phyloP scores from a whole-genome alignment of 208 protist species.

The Trypanosoma platydactyli region DNA sequence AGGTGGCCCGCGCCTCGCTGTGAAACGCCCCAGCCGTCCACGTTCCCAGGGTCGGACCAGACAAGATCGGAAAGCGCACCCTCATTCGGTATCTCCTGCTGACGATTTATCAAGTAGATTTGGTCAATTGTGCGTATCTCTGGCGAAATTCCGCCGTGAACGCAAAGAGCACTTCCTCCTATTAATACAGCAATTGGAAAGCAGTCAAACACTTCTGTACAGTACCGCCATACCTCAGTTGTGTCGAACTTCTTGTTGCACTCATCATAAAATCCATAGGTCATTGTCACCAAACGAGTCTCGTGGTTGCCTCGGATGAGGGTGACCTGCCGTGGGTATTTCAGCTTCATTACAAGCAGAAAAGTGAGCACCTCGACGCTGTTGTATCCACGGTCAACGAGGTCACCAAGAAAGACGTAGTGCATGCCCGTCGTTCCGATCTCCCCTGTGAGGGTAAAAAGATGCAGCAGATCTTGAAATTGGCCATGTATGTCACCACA shows the following conservation, averaged over 20 bases:
- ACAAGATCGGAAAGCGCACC: slow-evolving; percentile 85
- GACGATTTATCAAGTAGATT: slow-evolving; percentile 77
- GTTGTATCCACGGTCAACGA: slow-evolving; percentile 96
- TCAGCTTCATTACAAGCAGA: slow-evolving; percentile 92
- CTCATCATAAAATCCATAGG: slow-evolving; percentile 94
- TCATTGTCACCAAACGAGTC: slow-evolving; percentile 77
- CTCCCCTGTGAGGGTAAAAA: slow-evolving; percentile 95
- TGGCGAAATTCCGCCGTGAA: slow-evolving; percentile 98
- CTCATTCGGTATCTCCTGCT: slow-evolving; percentile 88
- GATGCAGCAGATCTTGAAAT: slow-evolving; percentile 96
- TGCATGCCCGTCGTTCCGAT: slow-evolving; percentile 63
- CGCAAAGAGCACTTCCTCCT: slow-evolving; percentile 94
- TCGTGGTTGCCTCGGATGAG: slow-evolving; percentile 94
- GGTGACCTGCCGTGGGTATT: slow-evolving; percentile 80
- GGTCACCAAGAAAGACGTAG: slow-evolving; percentile 95
- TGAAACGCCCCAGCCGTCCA: slow-evolving; percentile 79
- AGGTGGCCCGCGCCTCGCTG: slow-evolving; percentile 86
- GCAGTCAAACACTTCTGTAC: slow-evolving; percentile 99
- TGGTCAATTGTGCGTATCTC: slow-evolving; percentile 90
- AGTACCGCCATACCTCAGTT: slow-evolving; percentile 97
- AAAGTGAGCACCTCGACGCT: slow-evolving; percentile 93
- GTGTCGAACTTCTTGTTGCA: slow-evolving; percentile 83
- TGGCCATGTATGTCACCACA: slow-evolving; percentile 99
- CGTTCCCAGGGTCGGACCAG: slow-evolving; percentile 89
- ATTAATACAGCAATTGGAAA: slow-evolving; percentile 98